Evolutionary conservation across 139 green algal genomes (phyloP).

Genomic region (Micromonas commoda): DNA sequence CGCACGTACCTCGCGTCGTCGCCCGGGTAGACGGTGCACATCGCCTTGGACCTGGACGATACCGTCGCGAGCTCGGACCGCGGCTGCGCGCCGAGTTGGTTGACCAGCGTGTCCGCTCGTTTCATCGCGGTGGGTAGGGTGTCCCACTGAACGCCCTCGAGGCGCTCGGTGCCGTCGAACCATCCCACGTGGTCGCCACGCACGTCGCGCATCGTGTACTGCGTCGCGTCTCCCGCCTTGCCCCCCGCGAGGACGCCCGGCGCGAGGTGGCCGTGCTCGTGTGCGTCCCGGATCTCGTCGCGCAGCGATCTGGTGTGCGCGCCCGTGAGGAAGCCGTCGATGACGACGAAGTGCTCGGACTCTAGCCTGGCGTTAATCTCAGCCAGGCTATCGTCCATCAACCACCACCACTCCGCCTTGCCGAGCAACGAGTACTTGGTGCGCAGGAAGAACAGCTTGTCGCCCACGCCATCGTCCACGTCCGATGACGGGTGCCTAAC

Average conservation of each 20-base stretch:
- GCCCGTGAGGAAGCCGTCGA: background rate
- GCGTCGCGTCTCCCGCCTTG: background rate
- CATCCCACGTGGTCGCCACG: conserved; percentile 3
- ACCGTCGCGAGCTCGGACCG: background rate
- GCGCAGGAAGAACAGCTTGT: background rate
- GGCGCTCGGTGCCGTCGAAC: background rate
- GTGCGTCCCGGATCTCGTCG: background rate
- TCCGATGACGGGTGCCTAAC: background rate
- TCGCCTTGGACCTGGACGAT: background rate
- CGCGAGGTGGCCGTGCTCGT: background rate
- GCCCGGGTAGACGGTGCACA: background rate
- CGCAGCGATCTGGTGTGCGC: background rate
- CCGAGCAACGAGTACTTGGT: background rate
- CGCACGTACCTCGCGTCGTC: conserved; percentile 1
- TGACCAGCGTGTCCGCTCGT: conserved; percentile 1
- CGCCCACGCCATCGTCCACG: background rate
- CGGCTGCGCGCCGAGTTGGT: background rate
- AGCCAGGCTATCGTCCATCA: background rate
- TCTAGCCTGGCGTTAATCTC: background rate
- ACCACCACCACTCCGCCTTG: conserved; percentile 3
- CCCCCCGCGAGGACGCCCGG: background rate
- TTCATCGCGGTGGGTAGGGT: background rate
- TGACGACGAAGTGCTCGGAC: background rate
- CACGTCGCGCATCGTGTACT: background rate
- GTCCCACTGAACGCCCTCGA: background rate